Evolutionary conservation across 2,329 filamentous ascomycete genomes (phyloP).

Genomic region (Fusarium sp.): DNA sequence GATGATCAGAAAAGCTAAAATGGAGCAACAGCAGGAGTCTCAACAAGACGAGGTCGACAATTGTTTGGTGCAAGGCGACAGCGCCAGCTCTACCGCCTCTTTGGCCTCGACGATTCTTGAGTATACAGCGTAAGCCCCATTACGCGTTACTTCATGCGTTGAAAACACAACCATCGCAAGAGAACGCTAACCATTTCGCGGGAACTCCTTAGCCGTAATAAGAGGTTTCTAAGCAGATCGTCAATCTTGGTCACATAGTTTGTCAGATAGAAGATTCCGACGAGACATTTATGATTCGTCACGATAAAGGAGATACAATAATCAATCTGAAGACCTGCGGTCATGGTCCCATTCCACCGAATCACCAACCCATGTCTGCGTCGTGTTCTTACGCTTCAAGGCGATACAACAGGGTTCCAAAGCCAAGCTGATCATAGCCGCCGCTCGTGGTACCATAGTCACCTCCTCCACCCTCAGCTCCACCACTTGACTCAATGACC

Average conservation of each 20-base stretch:
- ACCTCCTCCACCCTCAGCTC: not conserved
- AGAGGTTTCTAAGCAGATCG: not conserved
- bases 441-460: not conserved
- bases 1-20: not conserved
- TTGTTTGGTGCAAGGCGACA: not conserved
- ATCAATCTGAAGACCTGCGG: not conserved
- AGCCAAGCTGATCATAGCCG: not conserved
- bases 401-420: not conserved
- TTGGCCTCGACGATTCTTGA: constrained; percentile 6
- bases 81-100: constrained; percentile 6
- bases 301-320: not conserved
- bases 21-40: not conserved
- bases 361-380: rapidly evolving
- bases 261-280: not conserved
- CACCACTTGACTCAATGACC: not conserved
- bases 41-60: not conserved
- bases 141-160: not conserved
- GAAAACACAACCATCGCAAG: not conserved
- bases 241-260: not conserved
- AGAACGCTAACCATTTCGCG: rapidly evolving
- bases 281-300: not conserved
- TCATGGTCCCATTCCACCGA: not conserved
- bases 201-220: not conserved
- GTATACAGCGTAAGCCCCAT: not conserved
- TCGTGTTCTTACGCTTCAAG: not conserved